A percentile compares a stretch with the other conserved stretches of the same genome.
Evolutionary conservation across 2,329 filamentous ascomycete genomes (phyloP).

Genomic region (Monosporascus sp.): DNA sequence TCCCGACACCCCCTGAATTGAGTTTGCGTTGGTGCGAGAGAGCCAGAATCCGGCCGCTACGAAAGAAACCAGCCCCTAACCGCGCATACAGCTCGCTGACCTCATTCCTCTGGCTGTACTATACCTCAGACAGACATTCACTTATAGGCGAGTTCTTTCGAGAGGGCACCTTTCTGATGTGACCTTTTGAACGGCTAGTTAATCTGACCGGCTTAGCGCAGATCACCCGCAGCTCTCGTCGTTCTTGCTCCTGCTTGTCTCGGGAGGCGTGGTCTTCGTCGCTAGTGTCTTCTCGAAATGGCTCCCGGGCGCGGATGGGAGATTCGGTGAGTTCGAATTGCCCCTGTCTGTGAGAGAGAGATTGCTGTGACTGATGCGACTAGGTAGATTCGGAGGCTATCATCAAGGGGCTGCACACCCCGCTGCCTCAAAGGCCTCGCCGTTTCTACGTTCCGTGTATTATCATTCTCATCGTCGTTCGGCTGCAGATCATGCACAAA

Average conservation of each 20-base stretch:
- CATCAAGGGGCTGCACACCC: slow-evolving; percentile 29
- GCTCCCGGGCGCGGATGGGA: slow-evolving; percentile 41
- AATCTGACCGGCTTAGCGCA: slow-evolving; percentile 20
- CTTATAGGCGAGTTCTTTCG: slow-evolving; percentile 36
- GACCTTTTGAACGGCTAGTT: background rate
- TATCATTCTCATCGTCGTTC: slow-evolving; percentile 38
- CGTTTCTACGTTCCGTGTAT: slow-evolving; percentile 40
- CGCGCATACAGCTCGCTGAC: slow-evolving; percentile 33
- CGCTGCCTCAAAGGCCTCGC: slow-evolving; percentile 41
- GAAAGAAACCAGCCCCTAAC: slow-evolving; percentile 1
- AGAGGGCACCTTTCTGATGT: too few species aligned
- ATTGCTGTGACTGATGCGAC: background rate
- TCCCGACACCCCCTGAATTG: background rate
- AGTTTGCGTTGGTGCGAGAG: background rate
- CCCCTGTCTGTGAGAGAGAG: background rate
- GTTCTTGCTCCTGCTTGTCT: slow-evolving; percentile 41
- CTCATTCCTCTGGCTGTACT: slow-evolving; percentile 44
- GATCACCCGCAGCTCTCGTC: slow-evolving; percentile 45
- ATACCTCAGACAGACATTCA: slow-evolving; percentile 42
- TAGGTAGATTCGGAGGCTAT: slow-evolving; percentile 23
- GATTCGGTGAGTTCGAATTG: slow-evolving; percentile 32
- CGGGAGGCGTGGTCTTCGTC: slow-evolving; percentile 35
- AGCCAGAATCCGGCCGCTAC: background rate
- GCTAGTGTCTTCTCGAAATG: slow-evolving; percentile 39
- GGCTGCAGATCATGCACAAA: slow-evolving; percentile 43